Base-by-base conservation (phyloP, 73 alveolate genomes). In the Symbiodinium pilosum region DNA sequence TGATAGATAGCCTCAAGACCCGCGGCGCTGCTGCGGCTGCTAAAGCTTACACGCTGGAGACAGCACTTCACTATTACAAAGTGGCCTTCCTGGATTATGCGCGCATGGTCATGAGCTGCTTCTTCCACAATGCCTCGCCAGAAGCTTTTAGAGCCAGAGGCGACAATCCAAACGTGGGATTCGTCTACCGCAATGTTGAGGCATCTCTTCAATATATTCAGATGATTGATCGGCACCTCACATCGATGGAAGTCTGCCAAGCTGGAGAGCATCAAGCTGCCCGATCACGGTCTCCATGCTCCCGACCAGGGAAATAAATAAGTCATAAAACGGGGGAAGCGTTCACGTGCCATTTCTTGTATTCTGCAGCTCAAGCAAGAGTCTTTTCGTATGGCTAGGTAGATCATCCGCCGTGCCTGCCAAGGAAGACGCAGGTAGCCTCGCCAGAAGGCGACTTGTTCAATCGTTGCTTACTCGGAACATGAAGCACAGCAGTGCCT, bases 11-110 rank as follows among this genome's bases (percentile, higher is more conserved):
- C 4, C 44, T 56, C 86, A 26, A 59, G 87, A 34, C 34, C 59
- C 87, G 86, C 39, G 81, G 81, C 30, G 81, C 81, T 2, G 81
- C 34, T 38, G 81, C 81, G 3, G 81, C 81, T 64, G 44, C 52
- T 40, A 32, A 56, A 5, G 71, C 95, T 28, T 89, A 64, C 43
- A 34, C 95, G 6, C 42, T 89, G 9, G 84, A 75, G 56, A 51
- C 52, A 42, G 98, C 98, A 21, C 32, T 59, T 89, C 98, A 73
- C 68, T 28, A 54, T 42, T 92, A 92, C 83, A 83, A 77, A 20
- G 32, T 92, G 34, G 83, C 92, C 20, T 69, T 92, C 40, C 83
- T 92, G n/a, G 98, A 92, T 26, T 92, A 92, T 92, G 98, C 98
- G 4, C 89, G 98, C 26, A 75, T 69, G 88, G 98, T 75, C 38